Evolutionary conservation across 768 basidiomycete species (phyloP).

Genomic region (Lactarius vividus): DNA sequence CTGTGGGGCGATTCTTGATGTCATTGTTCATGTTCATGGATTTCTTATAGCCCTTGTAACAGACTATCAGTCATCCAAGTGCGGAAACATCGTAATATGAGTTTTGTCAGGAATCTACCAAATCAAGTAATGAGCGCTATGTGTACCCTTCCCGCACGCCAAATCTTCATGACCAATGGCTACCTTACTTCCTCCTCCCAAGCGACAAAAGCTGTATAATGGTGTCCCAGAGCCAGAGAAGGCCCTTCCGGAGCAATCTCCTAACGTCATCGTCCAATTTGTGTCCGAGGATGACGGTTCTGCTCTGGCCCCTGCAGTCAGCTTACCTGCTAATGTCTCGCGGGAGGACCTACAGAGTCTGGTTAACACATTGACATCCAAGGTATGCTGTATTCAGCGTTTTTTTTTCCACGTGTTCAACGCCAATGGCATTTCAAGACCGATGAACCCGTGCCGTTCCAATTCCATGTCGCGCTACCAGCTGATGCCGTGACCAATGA

Average conservation of each 20-base stretch:
- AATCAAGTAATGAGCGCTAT: not conserved
- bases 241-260: conserved; percentile 46
- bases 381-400: conserved; percentile 42
- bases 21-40: conserved; percentile 5
- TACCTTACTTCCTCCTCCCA: conserved; percentile 82
- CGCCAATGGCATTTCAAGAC: conserved; percentile 41
- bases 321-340: conserved; percentile 81
- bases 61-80: conserved; percentile 4
- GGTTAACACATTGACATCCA: conserved; percentile 81
- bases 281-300: conserved; percentile 83
- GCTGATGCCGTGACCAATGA: conserved; percentile 46
- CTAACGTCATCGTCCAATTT: conserved; percentile 87
- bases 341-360: conserved; percentile 81
- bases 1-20: not conserved
- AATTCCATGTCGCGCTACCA: conserved; percentile 81
- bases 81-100: not conserved
- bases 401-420: conserved; percentile 13
- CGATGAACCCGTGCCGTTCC: conserved; percentile 89
- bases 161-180: conserved; percentile 52
- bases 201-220: conserved; percentile 80
- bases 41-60: not conserved
- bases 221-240: conserved; percentile 64
- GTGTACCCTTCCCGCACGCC: not conserved
- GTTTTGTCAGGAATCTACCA: conserved; percentile 7
- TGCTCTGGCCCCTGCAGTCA: conserved; percentile 82